Evolutionary conservation across 176 grass and related monocot genomes (phyloP).

Genomic region (Avena insularis): DNA sequence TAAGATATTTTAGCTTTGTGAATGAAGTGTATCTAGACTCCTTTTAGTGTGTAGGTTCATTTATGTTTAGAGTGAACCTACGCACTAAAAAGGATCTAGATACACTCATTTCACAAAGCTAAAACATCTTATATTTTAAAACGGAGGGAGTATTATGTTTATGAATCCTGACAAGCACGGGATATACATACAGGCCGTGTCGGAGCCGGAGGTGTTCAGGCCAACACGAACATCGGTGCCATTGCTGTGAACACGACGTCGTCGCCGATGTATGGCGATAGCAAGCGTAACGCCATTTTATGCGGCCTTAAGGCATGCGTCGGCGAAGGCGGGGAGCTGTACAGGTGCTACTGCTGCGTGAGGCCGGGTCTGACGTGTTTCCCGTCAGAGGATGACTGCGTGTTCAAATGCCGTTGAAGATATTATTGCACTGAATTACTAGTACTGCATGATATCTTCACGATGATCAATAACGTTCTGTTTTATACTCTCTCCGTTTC

Average conservation of each 20-base stretch:
- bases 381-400: constrained; percentile 6
- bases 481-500: no score
- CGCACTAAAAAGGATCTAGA: no score
- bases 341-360: constrained; percentile 3
- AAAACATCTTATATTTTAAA: no score
- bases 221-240: background rate
- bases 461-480: no score
- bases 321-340: constrained; percentile 1
- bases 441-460: background rate
- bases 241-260: background rate
- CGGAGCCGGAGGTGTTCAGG: background rate
- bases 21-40: no score
- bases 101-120: no score
- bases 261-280: background rate
- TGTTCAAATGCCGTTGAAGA: background rate
- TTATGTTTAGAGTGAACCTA: no score
- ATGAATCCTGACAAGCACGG: background rate
- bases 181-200: background rate
- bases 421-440: no score
- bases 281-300: background rate
- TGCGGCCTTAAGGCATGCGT: background rate
- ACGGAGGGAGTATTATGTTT: background rate
- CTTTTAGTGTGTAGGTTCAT: no score
- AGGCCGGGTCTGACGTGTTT: constrained; percentile 5
- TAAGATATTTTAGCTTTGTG: no score